Conservation (phyloP, 2,329 filamentous ascomycete genomes). For the Arthrobotrys pseudoclavata region DNA sequence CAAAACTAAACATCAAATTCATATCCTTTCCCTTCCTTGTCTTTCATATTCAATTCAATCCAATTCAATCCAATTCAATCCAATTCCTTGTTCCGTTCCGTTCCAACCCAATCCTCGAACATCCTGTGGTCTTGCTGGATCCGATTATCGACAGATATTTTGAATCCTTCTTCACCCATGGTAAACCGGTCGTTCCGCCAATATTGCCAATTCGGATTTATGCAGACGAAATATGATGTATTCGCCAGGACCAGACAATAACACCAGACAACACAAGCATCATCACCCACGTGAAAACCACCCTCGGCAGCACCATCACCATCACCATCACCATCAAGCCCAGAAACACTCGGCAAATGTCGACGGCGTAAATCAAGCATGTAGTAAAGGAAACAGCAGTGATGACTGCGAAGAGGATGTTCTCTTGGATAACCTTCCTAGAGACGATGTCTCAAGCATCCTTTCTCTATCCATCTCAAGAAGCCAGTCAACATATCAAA, state of each 20-base stretch:
- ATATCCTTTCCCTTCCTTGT: background rate
- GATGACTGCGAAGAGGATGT: conserved; percentile 46
- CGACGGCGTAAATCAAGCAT: background rate
- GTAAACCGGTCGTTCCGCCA: conserved; percentile 8
- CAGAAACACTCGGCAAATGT: conserved; percentile 6
- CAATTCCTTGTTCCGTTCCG: background rate
- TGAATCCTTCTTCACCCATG: background rate
- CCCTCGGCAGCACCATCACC: conserved; percentile 17
- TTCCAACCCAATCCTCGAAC: conserved; percentile 1
- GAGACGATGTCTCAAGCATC: conserved; percentile 61
- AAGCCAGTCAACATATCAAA: conserved; percentile 58
- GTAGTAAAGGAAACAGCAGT: conserved; percentile 23
- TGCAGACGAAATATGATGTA: conserved; percentile 34
- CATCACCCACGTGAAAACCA: conserved; percentile 19
- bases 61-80: background rate
- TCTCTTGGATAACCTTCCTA: conserved; percentile 35
- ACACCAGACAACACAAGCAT: conserved; percentile 26
- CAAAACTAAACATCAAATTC: background rate
- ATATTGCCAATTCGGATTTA: background rate
- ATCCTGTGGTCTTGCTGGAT: background rate
- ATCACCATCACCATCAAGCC: conserved; percentile 31
- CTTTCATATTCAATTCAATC: background rate
- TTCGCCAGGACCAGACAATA: conserved; percentile 17
- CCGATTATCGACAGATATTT: background rate
- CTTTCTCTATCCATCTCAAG: conserved; percentile 62